Percentiles rank a stretch among this genome's conserved stretches.
Evolutionary conservation across 345 rosid species (phyloP).

Genomic region (Hypericum androsaemum): DNA sequence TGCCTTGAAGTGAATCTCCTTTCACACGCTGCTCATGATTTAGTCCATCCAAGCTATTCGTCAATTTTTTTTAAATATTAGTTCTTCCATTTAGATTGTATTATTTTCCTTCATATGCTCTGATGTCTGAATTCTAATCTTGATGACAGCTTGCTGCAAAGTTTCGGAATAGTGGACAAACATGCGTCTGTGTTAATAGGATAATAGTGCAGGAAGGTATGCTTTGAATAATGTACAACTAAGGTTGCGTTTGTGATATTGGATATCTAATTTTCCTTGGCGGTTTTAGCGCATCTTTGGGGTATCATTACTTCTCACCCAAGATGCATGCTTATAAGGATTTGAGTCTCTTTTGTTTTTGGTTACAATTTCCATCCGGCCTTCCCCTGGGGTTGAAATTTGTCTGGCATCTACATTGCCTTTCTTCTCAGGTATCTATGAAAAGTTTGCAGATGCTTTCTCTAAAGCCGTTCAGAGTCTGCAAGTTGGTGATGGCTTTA

Average conservation of each 20-base stretch:
- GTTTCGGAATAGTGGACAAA: conserved; percentile 93
- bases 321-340: too few relatives aligned
- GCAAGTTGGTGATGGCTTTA: conserved; percentile 94
- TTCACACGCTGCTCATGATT: not conserved
- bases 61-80: too few relatives aligned
- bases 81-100: too few relatives aligned
- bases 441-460: conserved; percentile 73
- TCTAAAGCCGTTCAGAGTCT: conserved; percentile 74
- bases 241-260: too few relatives aligned
- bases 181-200: conserved; percentile 95
- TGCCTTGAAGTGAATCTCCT: too few relatives aligned
- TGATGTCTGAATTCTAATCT: not conserved
- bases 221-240: conserved; percentile 10
- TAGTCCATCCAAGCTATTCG: not conserved
- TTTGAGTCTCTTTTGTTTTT: not conserved
- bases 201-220: conserved; percentile 93
- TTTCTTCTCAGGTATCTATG: conserved; percentile 66
- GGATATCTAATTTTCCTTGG: too few relatives aligned
- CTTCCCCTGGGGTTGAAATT: not conserved
- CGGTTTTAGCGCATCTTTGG: too few relatives aligned
- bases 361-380: not conserved
- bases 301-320: too few relatives aligned
- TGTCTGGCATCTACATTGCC: not conserved
- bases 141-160: conserved; percentile 73
- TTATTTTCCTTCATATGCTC: not conserved